Conservation (phyloP, 31 red algal species). For the Asparagopsis taxiformis region DNA sequence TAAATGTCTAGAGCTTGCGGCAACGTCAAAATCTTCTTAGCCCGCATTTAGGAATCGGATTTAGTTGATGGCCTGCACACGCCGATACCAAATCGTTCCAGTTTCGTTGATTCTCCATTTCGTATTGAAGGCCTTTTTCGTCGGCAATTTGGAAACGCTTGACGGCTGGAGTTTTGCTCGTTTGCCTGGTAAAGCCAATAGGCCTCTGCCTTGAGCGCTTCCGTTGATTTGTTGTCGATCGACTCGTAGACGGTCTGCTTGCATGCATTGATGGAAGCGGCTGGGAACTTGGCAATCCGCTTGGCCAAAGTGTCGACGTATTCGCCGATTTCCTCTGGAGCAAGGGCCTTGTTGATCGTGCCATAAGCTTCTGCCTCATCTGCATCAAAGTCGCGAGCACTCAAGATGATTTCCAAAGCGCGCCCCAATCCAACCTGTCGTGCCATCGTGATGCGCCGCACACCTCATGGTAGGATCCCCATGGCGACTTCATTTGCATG, state of each 20-base stretch:
- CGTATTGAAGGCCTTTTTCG: too few species aligned
- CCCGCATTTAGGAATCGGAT: too few species aligned
- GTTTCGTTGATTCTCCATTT: background rate
- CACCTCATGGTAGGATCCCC: conserved; percentile 10
- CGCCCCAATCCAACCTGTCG: conserved; percentile 4
- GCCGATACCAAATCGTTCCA: too few species aligned
- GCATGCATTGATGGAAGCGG: conserved; percentile 2
- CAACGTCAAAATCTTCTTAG: too few species aligned
- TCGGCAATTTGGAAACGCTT: conserved; percentile 2
- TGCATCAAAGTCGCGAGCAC: conserved; percentile 11
- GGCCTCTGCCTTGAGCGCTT: conserved; percentile 9
- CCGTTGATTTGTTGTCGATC: background rate
- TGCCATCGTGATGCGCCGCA: conserved; percentile 13
- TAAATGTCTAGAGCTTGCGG: too few species aligned
- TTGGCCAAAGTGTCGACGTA: conserved; percentile 2
- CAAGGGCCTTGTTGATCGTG: conserved; percentile 9
- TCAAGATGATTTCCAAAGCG: conserved; percentile 1
- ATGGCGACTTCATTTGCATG: conserved; percentile 22
- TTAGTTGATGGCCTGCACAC: too few species aligned
- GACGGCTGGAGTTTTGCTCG: conserved; percentile 4
- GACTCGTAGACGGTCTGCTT: conserved; percentile 12
- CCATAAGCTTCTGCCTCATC: conserved; percentile 11
- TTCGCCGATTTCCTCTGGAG: conserved; percentile 1
- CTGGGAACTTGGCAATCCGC: conserved; percentile 5
- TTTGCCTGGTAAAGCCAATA: conserved; percentile 19